A percentile compares a stretch with the other conserved stretches of the same genome.
Conservation (phyloP, 148 eudicot genomes). For the Fagopyrum homotropicum region DNA sequence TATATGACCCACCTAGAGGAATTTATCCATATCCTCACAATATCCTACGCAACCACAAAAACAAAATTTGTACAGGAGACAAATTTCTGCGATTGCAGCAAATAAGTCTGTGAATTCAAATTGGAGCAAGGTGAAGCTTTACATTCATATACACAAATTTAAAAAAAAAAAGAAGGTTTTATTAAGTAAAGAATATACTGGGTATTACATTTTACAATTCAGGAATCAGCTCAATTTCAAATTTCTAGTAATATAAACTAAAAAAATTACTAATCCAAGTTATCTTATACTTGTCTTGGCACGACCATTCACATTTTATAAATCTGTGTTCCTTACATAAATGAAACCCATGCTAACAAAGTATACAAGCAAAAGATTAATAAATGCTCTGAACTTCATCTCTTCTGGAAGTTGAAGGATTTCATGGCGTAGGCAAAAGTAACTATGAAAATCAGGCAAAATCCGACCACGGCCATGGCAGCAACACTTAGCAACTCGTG, state of each 20-base stretch:
- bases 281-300: neutral
- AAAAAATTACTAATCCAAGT: neutral
- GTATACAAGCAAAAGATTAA: neutral
- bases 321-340: neutral
- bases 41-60: no score
- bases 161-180: no score
- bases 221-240: no score
- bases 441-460: constrained; percentile 56
- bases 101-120: neutral
- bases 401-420: constrained; percentile 71
- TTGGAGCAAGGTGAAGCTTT: neutral
- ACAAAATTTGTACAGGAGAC: no score
- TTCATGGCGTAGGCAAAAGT: constrained; percentile 67
- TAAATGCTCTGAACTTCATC: constrained; percentile 21
- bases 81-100: no score
- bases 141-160: no score
- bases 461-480: constrained; percentile 50
- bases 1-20: no score
- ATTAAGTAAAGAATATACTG: no score
- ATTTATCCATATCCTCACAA: no score
- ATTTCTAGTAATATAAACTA: no score
- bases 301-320: neutral
- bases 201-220: no score
- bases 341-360: neutral
- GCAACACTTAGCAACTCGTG: constrained; percentile 52